Conservation (phyloP, 2,329 filamentous ascomycete genomes). For the Fusarium redolens region DNA sequence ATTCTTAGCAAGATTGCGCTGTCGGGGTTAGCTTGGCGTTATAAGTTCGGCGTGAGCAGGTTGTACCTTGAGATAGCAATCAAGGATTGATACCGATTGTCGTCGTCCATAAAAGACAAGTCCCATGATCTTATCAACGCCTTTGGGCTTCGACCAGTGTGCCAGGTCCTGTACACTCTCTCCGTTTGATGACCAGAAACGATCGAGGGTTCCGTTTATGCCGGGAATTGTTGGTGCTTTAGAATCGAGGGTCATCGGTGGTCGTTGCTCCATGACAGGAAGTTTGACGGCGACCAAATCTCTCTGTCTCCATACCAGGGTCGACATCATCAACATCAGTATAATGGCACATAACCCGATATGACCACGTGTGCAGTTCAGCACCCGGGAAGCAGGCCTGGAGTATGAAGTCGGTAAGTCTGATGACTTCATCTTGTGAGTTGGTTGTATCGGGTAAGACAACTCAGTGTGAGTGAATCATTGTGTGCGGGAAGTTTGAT, state of each 20-base stretch:
- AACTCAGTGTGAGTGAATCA: background rate
- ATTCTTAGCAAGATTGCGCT: conserved; percentile 58
- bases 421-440: conserved; percentile 21
- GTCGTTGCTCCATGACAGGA: conserved; percentile 14
- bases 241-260: background rate
- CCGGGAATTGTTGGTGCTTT: background rate
- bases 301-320: conserved; percentile 28
- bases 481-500: background rate
- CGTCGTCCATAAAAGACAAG: conserved; percentile 60
- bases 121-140: conserved; percentile 53
- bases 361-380: conserved; percentile 30
- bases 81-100: conserved; percentile 57
- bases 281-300: conserved; percentile 27
- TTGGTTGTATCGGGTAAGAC: background rate
- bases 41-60: background rate
- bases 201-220: conserved; percentile 11
- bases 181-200: conserved; percentile 42
- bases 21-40: conserved; percentile 4
- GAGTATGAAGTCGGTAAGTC: background rate
- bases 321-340: conserved; percentile 35
- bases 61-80: conserved; percentile 58
- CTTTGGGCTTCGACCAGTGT: conserved; percentile 32
- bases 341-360: conserved; percentile 28
- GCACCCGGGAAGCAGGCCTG: background rate
- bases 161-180: conserved; percentile 30